These are phyloP conservation scores for Malus hybrid DNA, from an alignment of 331 rosid species.

Conservation along the genomic window DNA sequence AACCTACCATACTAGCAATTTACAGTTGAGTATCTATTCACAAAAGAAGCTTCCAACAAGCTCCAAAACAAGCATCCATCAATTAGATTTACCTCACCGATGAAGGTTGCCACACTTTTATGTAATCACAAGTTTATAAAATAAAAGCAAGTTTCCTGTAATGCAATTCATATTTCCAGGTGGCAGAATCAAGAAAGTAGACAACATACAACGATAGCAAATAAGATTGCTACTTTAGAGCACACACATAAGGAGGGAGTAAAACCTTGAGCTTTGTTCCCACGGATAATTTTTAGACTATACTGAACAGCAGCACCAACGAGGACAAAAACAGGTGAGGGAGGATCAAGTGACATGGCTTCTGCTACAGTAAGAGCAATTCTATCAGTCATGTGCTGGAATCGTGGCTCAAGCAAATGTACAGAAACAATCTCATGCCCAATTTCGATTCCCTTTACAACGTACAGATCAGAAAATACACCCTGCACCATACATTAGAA, in stretches of 20 bases:
- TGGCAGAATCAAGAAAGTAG: background rate
- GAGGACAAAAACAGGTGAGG: constrained; percentile 85
- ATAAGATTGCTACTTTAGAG: background rate
- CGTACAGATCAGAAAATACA: constrained; percentile 81
- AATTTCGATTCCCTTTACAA: constrained; percentile 75
- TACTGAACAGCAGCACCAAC: constrained; percentile 68
- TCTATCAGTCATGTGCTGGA: constrained; percentile 55
- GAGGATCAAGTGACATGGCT: constrained; percentile 91
- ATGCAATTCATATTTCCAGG: background rate
- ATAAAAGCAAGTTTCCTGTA: background rate
- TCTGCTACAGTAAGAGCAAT: constrained; percentile 91
- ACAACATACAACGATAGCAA: background rate
- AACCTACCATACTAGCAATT: background rate
- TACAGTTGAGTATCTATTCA: background rate
- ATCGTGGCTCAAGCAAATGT: constrained; percentile 65
- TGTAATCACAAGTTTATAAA: background rate
- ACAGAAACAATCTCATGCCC: constrained; percentile 87
- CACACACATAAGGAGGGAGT: background rate
- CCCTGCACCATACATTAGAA: constrained; percentile 58
- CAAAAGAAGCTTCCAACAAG: background rate
- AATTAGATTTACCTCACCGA: background rate
- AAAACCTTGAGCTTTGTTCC: constrained; percentile 75
- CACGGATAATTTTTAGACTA: constrained; percentile 71
- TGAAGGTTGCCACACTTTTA: background rate
- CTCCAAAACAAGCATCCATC: background rate